phyloP scores from a whole-genome alignment of 768 basidiomycete genomes.

The Melanogaster broomeanus region DNA sequence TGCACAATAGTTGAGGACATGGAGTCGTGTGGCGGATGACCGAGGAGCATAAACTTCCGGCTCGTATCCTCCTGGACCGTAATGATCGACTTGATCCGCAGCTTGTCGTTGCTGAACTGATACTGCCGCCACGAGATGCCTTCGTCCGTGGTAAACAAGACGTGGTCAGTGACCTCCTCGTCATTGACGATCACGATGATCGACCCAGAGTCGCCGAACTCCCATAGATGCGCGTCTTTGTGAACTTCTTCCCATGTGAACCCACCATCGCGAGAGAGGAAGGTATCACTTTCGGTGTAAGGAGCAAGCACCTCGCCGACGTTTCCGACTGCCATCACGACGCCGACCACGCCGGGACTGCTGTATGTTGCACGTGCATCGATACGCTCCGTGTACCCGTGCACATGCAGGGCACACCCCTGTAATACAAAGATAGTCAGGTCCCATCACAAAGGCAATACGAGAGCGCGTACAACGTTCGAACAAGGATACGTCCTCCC shows the following conservation, averaged over 20 bases:
- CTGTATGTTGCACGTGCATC: conserved; percentile 94
- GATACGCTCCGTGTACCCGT: conserved; percentile 91
- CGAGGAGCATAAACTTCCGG: conserved; percentile 87
- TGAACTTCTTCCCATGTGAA: conserved; percentile 99
- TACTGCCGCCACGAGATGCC: conserved; percentile 89
- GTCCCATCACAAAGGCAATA: not conserved
- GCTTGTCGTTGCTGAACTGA: conserved; percentile 67
- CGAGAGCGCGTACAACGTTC: conserved; percentile 49
- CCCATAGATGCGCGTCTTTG: conserved; percentile 97
- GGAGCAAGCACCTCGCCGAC: conserved; percentile 82
- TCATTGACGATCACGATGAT: conserved; percentile 94
- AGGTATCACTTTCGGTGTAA: conserved; percentile 90
- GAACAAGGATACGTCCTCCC: conserved; percentile 72
- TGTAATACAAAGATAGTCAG: conserved; percentile 30
- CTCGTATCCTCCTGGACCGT: conserved; percentile 92
- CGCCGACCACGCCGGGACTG: conserved; percentile 86
- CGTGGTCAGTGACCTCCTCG: conserved; percentile 87
- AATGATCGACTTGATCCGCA: conserved; percentile 76
- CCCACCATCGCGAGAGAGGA: conserved; percentile 94
- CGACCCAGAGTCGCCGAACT: conserved; percentile 96
- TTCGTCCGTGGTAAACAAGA: conserved; percentile 89
- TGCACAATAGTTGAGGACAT: conserved; percentile 62
- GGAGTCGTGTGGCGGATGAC: conserved; percentile 51
- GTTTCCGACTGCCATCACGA: conserved; percentile 96
- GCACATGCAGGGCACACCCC: conserved; percentile 87